Conservation (phyloP, 768 basidiomycete genomes). For the Phylloporus arenicola region DNA sequence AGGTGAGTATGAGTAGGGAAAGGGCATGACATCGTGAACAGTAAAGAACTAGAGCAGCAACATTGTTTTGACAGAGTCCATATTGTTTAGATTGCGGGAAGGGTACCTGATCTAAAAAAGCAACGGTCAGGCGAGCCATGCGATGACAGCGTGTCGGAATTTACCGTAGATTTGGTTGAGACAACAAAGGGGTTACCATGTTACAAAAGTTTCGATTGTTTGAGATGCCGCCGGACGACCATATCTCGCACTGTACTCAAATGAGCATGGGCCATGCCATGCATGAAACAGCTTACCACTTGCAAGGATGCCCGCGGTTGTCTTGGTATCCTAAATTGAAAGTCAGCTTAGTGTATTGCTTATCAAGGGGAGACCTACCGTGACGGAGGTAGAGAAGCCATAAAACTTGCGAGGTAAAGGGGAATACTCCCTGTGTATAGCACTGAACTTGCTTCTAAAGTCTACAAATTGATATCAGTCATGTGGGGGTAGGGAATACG, state of each 20-base stretch:
- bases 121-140: not conserved
- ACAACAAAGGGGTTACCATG: not conserved
- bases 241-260: conserved; percentile 61
- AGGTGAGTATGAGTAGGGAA: not conserved
- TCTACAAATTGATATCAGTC: conserved; percentile 35
- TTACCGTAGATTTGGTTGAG: conserved; percentile 8
- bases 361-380: conserved; percentile 34
- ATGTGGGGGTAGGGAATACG: not conserved
- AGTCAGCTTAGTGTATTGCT: not conserved
- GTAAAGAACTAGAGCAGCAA: conserved; percentile 11
- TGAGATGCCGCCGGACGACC: conserved; percentile 75
- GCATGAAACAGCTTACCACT: conserved; percentile 45
- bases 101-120: conserved; percentile 1
- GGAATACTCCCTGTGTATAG: conserved; percentile 72
- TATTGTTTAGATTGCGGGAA: conserved; percentile 1
- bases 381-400: conserved; percentile 72
- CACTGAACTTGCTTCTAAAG: conserved; percentile 64
- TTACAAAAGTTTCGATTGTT: conserved; percentile 65
- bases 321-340: conserved; percentile 51
- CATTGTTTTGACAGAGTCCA: conserved; percentile 11
- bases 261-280: conserved; percentile 3
- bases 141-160: not conserved
- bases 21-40: conserved; percentile 5
- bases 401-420: conserved; percentile 73
- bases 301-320: conserved; percentile 71